Base-by-base conservation (phyloP, 345 rosid genomes). In the Luvunga scandens region DNA sequence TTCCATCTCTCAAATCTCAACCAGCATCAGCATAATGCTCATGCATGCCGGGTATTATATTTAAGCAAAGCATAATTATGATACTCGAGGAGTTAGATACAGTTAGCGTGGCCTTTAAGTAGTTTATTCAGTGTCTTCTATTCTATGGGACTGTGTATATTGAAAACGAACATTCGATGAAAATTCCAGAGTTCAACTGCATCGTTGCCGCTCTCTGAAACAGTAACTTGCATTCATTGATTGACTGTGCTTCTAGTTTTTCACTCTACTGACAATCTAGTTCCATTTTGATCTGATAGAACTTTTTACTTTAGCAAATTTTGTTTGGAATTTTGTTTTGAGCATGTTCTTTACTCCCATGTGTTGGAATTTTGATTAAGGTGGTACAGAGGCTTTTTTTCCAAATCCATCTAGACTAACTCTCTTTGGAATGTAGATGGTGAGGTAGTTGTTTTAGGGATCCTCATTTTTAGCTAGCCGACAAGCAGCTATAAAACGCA, bases 401-500 rank as follows among this genome's bases (percentile, higher is more conserved):
- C 31, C 75, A 78, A 53, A 76, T 78, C 71, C 71, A 34, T 79
- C 48, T 71, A 81, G 39, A 48, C 27, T 10, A 4, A 2, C 48
- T 4, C 50, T 45, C 50, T 45, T 45, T 45, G 3, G 50, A 45
- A 42, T 21, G 50, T 71, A 55, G 55, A 9, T 33, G 69, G 28
- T 73, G 77, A 59, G 63, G 75, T 63, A n/a, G 81, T 66, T 55
- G 68, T 60, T 27, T 48, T 66, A 31, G 72, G 82, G 81, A 79
- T 82, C 57, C 77, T 57, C 80, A 66, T 79, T 71, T 84, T 73
- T 68, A 75, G 90, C 87, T 84, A 87, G 10, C 82, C 27, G 78
- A 84, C 89, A 55, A 86, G 73, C 64, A 72, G 68, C 90, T 83
- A 85, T 0, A 76, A 55, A 80, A 84, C 92, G 64, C 30, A 21